Conservation (phyloP, 768 basidiomycete genomes). For the Kwoniella botswanensis region DNA sequence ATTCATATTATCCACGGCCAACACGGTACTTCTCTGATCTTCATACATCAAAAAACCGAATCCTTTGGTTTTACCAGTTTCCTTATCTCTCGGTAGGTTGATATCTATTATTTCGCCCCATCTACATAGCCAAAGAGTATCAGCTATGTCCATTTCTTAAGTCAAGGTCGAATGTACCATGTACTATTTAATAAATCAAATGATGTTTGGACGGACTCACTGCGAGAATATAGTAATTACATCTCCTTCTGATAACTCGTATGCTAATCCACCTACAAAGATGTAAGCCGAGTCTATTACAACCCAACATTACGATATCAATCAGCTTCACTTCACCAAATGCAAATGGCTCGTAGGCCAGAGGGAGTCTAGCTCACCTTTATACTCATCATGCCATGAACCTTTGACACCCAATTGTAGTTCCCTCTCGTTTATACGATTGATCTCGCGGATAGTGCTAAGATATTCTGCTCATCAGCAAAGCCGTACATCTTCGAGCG, state of each 20-base stretch:
- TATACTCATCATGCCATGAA: constrained; percentile 95
- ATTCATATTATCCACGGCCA: constrained; percentile 98
- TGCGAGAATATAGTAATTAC: constrained; percentile 97
- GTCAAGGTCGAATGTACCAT: too few relatives aligned
- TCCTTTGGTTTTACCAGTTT: constrained; percentile 85
- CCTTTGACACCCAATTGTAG: constrained; percentile 74
- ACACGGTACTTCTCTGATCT: constrained; percentile 91
- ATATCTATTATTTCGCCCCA: constrained; percentile 97
- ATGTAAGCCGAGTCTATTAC: constrained; percentile 86
- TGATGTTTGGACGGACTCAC: constrained; percentile 62
- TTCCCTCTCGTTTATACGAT: constrained; percentile 88
- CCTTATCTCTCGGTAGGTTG: constrained; percentile 91
- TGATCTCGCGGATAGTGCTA: constrained; percentile 91
- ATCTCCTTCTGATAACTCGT: constrained; percentile 93
- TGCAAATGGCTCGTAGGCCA: not conserved
- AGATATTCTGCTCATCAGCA: not conserved
- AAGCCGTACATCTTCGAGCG: too few relatives aligned
- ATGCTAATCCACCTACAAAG: constrained; percentile 85
- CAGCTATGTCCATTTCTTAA: too few relatives aligned
- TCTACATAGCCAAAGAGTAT: constrained; percentile 60
- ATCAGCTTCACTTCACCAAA: not conserved
- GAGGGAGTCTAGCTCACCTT: constrained; percentile 61
- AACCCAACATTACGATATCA: constrained; percentile 5
- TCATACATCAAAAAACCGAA: constrained; percentile 99
- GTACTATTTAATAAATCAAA: not conserved